These are phyloP conservation scores for Trichoderma oligosporum DNA, from an alignment of 2,329 filamentous ascomycete genomes.

Conservation along the genomic window DNA sequence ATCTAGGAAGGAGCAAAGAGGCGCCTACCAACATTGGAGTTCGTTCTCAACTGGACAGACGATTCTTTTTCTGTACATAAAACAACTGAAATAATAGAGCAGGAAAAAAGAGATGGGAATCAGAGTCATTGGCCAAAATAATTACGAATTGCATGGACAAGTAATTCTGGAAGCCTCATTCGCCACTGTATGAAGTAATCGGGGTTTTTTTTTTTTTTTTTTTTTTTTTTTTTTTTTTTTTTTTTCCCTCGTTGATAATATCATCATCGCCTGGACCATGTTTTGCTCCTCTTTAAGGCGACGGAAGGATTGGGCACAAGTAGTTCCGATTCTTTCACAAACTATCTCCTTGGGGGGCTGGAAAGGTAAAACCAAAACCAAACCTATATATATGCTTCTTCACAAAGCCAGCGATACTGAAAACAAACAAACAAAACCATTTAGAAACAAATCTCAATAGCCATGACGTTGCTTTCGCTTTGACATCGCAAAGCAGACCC, in stretches of 20 bases:
- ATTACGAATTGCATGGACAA: no score
- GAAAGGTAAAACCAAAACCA: slow-evolving; percentile 27
- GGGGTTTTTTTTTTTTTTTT: no score
- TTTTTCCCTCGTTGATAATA: no score
- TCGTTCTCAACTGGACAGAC: neutral
- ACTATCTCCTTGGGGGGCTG: slow-evolving; percentile 22
- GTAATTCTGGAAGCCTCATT: no score
- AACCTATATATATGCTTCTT: neutral
- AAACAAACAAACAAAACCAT: neutral
- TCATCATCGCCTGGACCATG: slow-evolving; percentile 27
- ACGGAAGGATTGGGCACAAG: slow-evolving; percentile 36
- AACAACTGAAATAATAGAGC: no score
- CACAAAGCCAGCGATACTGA: slow-evolving; percentile 12
- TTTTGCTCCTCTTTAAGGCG: slow-evolving; percentile 40
- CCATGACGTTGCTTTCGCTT: slow-evolving; percentile 45
- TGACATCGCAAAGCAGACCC: slow-evolving; percentile 21
- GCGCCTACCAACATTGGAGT: neutral
- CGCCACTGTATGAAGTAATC: no score
- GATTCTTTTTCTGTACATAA: neutral
- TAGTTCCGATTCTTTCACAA: slow-evolving; percentile 28
- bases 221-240: no score
- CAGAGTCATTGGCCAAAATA: no score
- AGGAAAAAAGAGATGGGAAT: no score
- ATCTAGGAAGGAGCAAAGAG: slow-evolving; percentile 1
- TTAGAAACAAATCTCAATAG: slow-evolving; percentile 41